phyloP scores from a whole-genome alignment of 306 rosid genomes.

The Prunus mume region DNA sequence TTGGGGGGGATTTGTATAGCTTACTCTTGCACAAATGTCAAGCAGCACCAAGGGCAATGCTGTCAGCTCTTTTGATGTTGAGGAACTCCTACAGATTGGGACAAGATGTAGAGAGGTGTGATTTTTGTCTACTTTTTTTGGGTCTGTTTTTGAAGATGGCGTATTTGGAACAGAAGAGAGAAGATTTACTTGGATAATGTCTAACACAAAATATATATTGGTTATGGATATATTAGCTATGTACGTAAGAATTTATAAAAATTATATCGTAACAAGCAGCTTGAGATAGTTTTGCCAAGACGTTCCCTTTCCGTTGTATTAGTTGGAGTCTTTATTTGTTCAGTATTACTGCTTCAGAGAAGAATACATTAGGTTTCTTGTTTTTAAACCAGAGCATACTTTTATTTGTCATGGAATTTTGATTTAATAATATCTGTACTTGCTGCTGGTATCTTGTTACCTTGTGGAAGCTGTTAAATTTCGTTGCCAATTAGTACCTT shows the following conservation, averaged over 20 bases:
- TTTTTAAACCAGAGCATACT: background rate
- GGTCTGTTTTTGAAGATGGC: background rate
- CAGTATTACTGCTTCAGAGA: background rate
- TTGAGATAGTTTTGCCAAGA: background rate
- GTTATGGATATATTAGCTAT: background rate
- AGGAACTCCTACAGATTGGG: slow-evolving; percentile 55
- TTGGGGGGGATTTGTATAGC: slow-evolving; percentile 1
- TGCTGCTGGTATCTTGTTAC: background rate
- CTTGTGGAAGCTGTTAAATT: slow-evolving; percentile 2
- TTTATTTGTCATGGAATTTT: background rate
- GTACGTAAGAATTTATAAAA: background rate
- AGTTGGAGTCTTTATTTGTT: background rate
- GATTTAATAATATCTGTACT: background rate
- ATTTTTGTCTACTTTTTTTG: slow-evolving; percentile 2
- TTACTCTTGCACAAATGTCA: slow-evolving; percentile 43
- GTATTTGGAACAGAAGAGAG: background rate
- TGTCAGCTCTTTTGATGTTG: slow-evolving; percentile 29
- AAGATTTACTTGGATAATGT: background rate
- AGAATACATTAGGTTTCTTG: too few relatives aligned
- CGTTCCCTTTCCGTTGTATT: background rate
- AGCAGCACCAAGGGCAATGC: slow-evolving; percentile 27
- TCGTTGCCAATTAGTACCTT: background rate
- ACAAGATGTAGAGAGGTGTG: slow-evolving; percentile 63
- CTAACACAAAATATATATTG: background rate
- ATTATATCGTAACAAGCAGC: background rate